phyloP scores from a whole-genome alignment of 768 basidiomycete genomes.

The Botryobasidium botryosum region DNA sequence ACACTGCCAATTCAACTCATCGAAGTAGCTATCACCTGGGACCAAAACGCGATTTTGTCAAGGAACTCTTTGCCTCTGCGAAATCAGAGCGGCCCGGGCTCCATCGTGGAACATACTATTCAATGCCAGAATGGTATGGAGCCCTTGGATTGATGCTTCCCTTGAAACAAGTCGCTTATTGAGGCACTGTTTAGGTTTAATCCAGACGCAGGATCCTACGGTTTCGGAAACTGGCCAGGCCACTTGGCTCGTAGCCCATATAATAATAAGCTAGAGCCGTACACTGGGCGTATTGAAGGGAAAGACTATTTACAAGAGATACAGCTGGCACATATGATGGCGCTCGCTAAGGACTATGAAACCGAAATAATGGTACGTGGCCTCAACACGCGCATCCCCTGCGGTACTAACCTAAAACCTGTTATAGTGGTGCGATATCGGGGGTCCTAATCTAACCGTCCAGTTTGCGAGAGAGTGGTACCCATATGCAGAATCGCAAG shows the following conservation, averaged over 20 bases:
- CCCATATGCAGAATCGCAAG: slow-evolving; percentile 13
- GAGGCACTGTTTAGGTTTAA: slow-evolving; percentile 27
- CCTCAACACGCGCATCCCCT: not conserved
- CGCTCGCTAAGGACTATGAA: slow-evolving; percentile 30
- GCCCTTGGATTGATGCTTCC: not conserved
- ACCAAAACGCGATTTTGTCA: slow-evolving; percentile 34
- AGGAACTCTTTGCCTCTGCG: slow-evolving; percentile 26
- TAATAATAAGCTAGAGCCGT: slow-evolving; percentile 33
- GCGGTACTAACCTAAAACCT: slow-evolving; percentile 11
- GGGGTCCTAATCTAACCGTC: slow-evolving; percentile 15
- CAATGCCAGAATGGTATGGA: slow-evolving; percentile 35
- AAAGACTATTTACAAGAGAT: slow-evolving; percentile 35
- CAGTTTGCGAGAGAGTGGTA: slow-evolving; percentile 13
- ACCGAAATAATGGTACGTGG: slow-evolving; percentile 36
- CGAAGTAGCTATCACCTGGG: slow-evolving; percentile 32
- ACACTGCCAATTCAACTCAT: slow-evolving; percentile 36
- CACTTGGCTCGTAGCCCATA: slow-evolving; percentile 36
- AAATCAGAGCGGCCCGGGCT: slow-evolving; percentile 29
- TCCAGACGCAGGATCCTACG: slow-evolving; percentile 34
- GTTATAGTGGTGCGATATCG: slow-evolving; percentile 40
- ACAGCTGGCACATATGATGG: slow-evolving; percentile 35
- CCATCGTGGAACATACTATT: slow-evolving; percentile 41
- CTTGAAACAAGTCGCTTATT: not conserved
- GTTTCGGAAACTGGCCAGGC: slow-evolving; percentile 36
- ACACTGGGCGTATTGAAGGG: slow-evolving; percentile 34